Conservation (phyloP, 2,329 filamentous ascomycete species). For the Trichoderma sp. region DNA sequence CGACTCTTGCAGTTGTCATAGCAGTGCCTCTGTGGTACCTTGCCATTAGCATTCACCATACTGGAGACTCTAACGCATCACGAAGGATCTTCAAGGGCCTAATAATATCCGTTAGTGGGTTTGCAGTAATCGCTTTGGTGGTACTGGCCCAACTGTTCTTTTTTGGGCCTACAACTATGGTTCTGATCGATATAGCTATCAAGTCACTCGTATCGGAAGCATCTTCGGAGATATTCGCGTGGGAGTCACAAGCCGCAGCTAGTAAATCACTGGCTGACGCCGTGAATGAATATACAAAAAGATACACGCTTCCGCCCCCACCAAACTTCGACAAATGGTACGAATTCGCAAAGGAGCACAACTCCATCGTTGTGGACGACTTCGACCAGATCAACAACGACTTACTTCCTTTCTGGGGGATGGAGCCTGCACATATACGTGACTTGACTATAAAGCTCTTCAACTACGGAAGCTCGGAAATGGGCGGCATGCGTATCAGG, state of each 20-base stretch:
- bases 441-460: constrained; percentile 45
- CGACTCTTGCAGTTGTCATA: neutral
- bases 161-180: neutral
- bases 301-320: constrained; percentile 65
- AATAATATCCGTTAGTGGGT: constrained; percentile 20
- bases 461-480: constrained; percentile 37
- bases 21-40: constrained; percentile 16
- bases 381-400: constrained; percentile 74
- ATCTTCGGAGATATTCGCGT: constrained; percentile 15
- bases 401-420: constrained; percentile 75
- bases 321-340: constrained; percentile 81
- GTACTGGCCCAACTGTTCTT: constrained; percentile 16
- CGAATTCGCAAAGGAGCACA: constrained; percentile 62
- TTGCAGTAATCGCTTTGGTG: constrained; percentile 6
- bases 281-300: constrained; percentile 44
- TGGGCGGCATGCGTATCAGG: constrained; percentile 55
- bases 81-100: constrained; percentile 22
- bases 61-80: neutral
- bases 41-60: neutral
- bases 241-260: constrained; percentile 26
- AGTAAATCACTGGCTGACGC: constrained; percentile 34
- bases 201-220: constrained; percentile 24
- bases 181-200: constrained; percentile 20
- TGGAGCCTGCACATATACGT: constrained; percentile 65
- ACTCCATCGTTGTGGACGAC: constrained; percentile 71